Evolutionary conservation across 2,329 filamentous ascomycete species (phyloP), one percentile per base, ranked within the genome.

Genomic region (Cladophialophora immunda): DNA sequence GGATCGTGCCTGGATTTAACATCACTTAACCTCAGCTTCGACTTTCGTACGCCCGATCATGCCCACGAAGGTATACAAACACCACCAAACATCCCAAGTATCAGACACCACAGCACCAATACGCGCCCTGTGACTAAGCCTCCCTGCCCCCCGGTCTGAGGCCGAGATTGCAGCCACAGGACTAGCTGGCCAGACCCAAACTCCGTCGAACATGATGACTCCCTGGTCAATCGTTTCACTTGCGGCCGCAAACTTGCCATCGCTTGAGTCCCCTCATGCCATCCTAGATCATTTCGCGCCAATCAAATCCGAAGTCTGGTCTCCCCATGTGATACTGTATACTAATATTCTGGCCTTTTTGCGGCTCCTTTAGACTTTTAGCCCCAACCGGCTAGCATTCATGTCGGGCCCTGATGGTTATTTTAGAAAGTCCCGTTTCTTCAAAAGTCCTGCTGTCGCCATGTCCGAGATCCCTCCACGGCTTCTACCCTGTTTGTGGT

Each of bases 281-380:
- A 27, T 50, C n/a, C 38, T 30, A 50, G 27, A 25, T 22, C 38
- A 50, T 27, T 8, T 32, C 13, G 15, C n/a, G 19, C 57, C 57
- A 50, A 59, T 59, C 57, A 59, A 50, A 22, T 13, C 4, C 9
- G 17, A 22, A 13, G 2, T 22, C 15, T 34, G 9, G 27, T 8
- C 2, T 19, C 8, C 4, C 15, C 19, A 30, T 34, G 9, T 50
- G 45, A 25, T 50, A 25, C 6, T 47, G 41, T 2, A 13, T 50
- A 50, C 45, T 50, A 50, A 25, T 25, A 25, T 5, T 47, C 45
- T 11, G 19, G 45, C 5, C 22, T 50, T 22, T 6, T 50, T 38
- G 57, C 57, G 57, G 57, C 57, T 47, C 38, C 34, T 59, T 59
- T 59, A 32, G 45, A 13, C 57, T 59, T 59, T 45, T 15, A 27